A percentile compares a stretch with the other conserved stretches of the same genome.
phyloP scores from a whole-genome alignment of 345 rosid species.

The Sisymbrium altissimum region DNA sequence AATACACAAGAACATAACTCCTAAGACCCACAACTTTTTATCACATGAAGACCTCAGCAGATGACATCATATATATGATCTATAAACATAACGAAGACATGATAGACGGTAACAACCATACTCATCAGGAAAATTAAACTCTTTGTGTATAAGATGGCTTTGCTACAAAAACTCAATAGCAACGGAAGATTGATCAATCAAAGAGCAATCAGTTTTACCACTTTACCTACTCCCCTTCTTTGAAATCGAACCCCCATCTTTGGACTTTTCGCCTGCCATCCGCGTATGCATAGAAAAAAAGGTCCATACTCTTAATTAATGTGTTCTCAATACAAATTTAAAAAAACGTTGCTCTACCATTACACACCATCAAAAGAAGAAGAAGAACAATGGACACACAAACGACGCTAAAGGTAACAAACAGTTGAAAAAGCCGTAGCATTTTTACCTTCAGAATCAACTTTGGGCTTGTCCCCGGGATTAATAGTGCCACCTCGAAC shows the following conservation, averaged over 20 bases:
- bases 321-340: slow-evolving; percentile 46
- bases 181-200: slow-evolving; percentile 50
- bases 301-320: slow-evolving; percentile 87
- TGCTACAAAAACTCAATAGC: slow-evolving; percentile 36
- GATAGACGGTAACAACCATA: slow-evolving; percentile 20
- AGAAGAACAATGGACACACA: slow-evolving; percentile 11
- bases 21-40: not conserved
- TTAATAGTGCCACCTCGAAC: slow-evolving; percentile 92
- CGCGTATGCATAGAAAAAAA: slow-evolving; percentile 93
- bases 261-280: slow-evolving; percentile 99
- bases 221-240: slow-evolving; percentile 99
- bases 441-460: slow-evolving; percentile 65
- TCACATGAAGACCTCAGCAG: not conserved
- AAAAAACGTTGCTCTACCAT: slow-evolving; percentile 47
- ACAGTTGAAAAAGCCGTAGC: not conserved
- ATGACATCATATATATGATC: not conserved
- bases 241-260: slow-evolving; percentile 97
- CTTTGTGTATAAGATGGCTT: slow-evolving; percentile 40
- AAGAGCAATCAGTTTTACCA: slow-evolving; percentile 77
- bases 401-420: not conserved
- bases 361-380: slow-evolving; percentile 44
- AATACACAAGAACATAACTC: not conserved
- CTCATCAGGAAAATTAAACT: slow-evolving; percentile 23
- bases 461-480: slow-evolving; percentile 66
- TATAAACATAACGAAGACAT: too few relatives aligned